A percentile compares a stretch with the other conserved stretches of the same genome.
These are phyloP conservation scores for Rhizomucor miehei DNA, from an alignment of 371 early-diverging fungal species.

Conservation along the genomic window DNA sequence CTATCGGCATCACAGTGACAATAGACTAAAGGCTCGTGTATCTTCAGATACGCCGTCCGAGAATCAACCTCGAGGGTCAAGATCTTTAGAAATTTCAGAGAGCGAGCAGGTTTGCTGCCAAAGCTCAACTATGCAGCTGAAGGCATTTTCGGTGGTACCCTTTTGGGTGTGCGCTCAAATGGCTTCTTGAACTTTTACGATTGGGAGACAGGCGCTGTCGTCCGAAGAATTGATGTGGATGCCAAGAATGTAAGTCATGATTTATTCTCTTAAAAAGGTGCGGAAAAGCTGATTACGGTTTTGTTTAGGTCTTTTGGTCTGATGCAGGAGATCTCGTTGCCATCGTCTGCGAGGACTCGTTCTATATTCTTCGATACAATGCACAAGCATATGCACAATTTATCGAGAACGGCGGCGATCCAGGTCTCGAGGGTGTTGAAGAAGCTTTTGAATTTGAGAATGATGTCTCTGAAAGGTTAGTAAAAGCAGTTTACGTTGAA, in stretches of 20 bases:
- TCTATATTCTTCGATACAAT: conserved; percentile 90
- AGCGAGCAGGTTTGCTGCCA: conserved; percentile 65
- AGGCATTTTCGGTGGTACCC: conserved; percentile 91
- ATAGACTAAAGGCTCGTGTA: not conserved
- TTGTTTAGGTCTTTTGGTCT: conserved; percentile 80
- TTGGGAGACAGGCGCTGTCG: conserved; percentile 91
- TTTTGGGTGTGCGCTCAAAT: conserved; percentile 85
- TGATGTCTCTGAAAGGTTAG: conserved; percentile 80
- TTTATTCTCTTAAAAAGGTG: not conserved
- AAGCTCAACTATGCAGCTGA: conserved; percentile 81
- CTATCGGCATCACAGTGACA: not conserved
- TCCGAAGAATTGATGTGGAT: conserved; percentile 93
- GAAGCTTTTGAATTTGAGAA: conserved; percentile 94
- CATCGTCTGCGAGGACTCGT: conserved; percentile 89
- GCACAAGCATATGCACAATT: conserved; percentile 78
- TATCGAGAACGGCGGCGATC: conserved; percentile 70
- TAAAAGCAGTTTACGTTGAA: not conserved
- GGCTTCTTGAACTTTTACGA: conserved; percentile 92
- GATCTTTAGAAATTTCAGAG: conserved; percentile 92
- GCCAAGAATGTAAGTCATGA: conserved; percentile 62
- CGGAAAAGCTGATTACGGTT: not conserved
- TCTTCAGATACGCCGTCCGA: conserved; percentile 84
- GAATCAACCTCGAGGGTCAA: conserved; percentile 85
- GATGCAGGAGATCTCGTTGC: conserved; percentile 91
- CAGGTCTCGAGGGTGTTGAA: conserved; percentile 93